Conservation (phyloP, 345 rosid genomes). For the Eucalyptus marginata region DNA sequence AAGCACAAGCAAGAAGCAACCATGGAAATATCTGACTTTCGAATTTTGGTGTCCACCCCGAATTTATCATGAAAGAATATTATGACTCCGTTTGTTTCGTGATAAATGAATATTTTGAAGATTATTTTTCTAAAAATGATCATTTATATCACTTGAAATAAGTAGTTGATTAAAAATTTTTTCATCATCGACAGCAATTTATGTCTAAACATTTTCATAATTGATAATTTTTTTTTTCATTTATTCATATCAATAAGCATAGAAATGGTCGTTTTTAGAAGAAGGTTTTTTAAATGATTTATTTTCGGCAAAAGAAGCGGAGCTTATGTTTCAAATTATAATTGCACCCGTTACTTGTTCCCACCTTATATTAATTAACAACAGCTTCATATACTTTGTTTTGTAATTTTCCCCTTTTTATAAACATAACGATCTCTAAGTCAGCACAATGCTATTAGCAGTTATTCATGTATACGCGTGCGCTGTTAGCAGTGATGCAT, state of each 20-base stretch:
- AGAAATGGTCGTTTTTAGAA: too few relatives aligned
- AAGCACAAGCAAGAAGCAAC: neutral
- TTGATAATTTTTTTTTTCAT: too few relatives aligned
- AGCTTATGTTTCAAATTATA: neutral
- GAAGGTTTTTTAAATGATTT: too few relatives aligned
- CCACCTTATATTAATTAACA: neutral
- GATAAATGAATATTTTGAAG: too few relatives aligned
- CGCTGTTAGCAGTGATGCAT: neutral
- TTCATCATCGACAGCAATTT: too few relatives aligned
- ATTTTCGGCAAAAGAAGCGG: neutral
- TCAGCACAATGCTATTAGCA: neutral
- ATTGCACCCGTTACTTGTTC: neutral
- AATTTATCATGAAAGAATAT: neutral
- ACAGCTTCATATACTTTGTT: neutral
- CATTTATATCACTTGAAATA: too few relatives aligned
- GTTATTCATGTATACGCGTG: neutral
- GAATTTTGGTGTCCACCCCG: neutral
- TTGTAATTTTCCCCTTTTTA: neutral
- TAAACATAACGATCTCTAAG: neutral
- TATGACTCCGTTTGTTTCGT: fast-evolving
- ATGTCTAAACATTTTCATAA: too few relatives aligned
- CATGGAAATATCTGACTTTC: neutral
- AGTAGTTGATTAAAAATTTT: too few relatives aligned
- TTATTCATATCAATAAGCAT: too few relatives aligned
- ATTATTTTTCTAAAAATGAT: too few relatives aligned